Conservation (phyloP, 129 eudicot genomes). For the Logfia minima region DNA sequence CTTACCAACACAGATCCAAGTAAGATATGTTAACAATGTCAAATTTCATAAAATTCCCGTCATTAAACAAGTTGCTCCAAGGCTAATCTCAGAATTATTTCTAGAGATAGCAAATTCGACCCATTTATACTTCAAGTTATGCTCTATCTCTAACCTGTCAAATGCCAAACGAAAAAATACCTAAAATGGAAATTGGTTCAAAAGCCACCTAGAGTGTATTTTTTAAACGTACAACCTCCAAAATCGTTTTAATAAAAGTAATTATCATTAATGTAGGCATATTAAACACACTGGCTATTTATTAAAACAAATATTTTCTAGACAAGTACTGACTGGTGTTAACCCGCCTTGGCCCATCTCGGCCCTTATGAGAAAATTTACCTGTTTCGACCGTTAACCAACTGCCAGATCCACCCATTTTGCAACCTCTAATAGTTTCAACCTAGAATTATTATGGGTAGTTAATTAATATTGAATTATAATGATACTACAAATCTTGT, state of each 20-base stretch:
- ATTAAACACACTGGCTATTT: not conserved
- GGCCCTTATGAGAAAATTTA: not conserved
- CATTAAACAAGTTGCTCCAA: not conserved
- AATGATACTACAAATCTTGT: not conserved
- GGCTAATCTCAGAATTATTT: not conserved
- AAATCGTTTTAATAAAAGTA: no score
- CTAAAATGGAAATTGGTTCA: not conserved
- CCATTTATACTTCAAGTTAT: not conserved
- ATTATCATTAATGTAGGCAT: not conserved
- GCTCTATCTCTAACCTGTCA: not conserved
- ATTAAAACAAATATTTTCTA: not conserved
- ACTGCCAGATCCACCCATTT: not conserved
- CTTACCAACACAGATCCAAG: constrained; percentile 79
- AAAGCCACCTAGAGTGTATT: not conserved
- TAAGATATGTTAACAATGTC: constrained; percentile 37
- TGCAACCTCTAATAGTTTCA: not conserved
- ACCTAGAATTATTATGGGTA: not conserved
- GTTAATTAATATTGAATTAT: constrained; percentile 1
- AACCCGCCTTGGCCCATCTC: not conserved
- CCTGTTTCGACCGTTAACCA: not conserved
- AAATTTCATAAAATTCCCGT: not conserved
- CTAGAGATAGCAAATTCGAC: not conserved
- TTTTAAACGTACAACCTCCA: not conserved
- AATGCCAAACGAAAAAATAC: not conserved
- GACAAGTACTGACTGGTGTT: not conserved